These are phyloP conservation scores for Teratosphaeria nubilosa DNA, from an alignment of 2,329 filamentous ascomycete genomes.

Conservation along the genomic window DNA sequence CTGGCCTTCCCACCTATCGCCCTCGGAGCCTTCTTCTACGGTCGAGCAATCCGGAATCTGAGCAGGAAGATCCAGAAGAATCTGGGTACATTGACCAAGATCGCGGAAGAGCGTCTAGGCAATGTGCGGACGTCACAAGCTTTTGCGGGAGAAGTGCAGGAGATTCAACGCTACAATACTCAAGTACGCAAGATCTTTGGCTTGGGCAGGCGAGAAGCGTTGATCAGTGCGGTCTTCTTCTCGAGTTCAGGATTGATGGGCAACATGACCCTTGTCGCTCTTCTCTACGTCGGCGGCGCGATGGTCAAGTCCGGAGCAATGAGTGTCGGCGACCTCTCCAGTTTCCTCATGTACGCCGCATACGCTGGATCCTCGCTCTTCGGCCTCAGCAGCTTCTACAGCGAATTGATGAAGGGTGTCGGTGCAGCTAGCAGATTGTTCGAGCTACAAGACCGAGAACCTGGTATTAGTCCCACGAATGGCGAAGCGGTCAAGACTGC, in stretches of 20 bases:
- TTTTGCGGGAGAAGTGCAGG: conserved; percentile 85
- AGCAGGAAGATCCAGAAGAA: conserved; percentile 92
- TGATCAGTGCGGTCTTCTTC: conserved; percentile 88
- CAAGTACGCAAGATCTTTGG: conserved; percentile 89
- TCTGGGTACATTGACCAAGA: conserved; percentile 84
- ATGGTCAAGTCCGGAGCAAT: conserved; percentile 82
- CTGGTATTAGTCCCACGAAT: conserved; percentile 77
- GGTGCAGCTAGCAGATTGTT: conserved; percentile 94
- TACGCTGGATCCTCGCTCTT: conserved; percentile 81
- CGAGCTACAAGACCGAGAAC: conserved; percentile 83
- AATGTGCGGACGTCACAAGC: conserved; percentile 96
- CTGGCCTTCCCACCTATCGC: conserved; percentile 87
- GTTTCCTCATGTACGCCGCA: conserved; percentile 97
- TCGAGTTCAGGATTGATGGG: conserved; percentile 77
- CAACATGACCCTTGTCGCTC: conserved; percentile 88
- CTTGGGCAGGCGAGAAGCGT: conserved; percentile 74
- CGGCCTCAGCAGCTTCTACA: conserved; percentile 91
- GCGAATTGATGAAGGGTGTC: conserved; percentile 97
- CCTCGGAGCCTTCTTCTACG: conserved; percentile 83
- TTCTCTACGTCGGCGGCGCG: conserved; percentile 81
- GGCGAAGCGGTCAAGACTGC: conserved; percentile 72
- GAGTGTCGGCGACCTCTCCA: conserved; percentile 83
- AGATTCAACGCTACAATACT: conserved; percentile 81
- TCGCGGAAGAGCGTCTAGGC: conserved; percentile 92
- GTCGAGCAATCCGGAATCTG: conserved; percentile 75